A percentile compares a stretch with the other conserved stretches of the same genome.
Evolutionary conservation across 202 grass and related monocot species (phyloP).

Genomic region (Setaria italica): DNA sequence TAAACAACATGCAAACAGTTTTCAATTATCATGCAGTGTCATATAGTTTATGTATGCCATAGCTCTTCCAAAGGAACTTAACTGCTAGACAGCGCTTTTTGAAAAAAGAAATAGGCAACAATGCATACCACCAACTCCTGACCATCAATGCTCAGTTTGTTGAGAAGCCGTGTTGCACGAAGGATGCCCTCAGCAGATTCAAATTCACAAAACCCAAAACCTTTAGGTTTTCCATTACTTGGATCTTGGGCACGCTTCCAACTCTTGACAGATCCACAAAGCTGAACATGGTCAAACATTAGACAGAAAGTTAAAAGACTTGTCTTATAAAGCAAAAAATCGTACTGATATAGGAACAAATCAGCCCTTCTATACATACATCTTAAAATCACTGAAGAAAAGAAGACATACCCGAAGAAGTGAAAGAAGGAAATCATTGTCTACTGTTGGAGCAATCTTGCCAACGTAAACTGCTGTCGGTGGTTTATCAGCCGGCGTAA

Average conservation of each 20-base stretch:
- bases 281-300: slow-evolving; percentile 50
- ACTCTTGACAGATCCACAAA: slow-evolving; percentile 75
- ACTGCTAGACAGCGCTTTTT: not conserved
- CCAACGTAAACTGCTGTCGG: slow-evolving; percentile 98
- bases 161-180: slow-evolving; percentile 82
- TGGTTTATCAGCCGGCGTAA: slow-evolving; percentile 72
- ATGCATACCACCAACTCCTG: slow-evolving; percentile 89
- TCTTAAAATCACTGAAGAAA: not conserved
- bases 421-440: slow-evolving; percentile 94
- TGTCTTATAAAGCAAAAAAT: slow-evolving; percentile 22
- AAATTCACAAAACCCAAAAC: slow-evolving; percentile 98
- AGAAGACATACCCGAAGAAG: slow-evolving; percentile 66
- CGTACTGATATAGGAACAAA: not conserved
- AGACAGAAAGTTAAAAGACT: not conserved
- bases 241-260: slow-evolving; percentile 83
- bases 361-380: slow-evolving; percentile 1
- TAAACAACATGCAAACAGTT: not conserved
- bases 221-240: slow-evolving; percentile 83
- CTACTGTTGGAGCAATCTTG: slow-evolving; percentile 91
- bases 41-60: not conserved
- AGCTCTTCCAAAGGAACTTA: not conserved
- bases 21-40: not conserved
- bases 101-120: slow-evolving; percentile 27
- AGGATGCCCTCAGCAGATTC: slow-evolving; percentile 95
- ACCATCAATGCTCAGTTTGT: slow-evolving; percentile 90